Base-by-base conservation (phyloP, 768 basidiomycete genomes). In the Pisolithus albus region DNA sequence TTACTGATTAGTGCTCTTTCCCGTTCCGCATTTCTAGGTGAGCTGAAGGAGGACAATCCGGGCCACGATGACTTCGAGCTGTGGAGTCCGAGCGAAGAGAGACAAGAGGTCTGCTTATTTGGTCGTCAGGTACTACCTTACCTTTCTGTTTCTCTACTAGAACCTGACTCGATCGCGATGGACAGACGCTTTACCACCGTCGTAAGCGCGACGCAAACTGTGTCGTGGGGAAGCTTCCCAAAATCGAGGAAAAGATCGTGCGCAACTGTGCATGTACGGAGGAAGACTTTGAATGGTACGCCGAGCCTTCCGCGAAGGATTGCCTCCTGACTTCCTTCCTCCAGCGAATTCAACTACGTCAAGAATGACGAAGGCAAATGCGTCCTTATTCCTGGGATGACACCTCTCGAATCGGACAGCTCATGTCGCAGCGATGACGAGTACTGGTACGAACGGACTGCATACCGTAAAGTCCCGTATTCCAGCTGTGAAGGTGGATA, bases 201-300 rank as follows among this genome's bases (percentile, higher is more conserved):
- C 83, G 95, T 18, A 75, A 79, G 30, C 82, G 95, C 6, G 75
- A 89, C 24, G 72, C 75, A 0, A 84, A 90, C 55, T 99, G 96
- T 59, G 80, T 86, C 30, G 84, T 99, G 8, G 96, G 96, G 5
- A 72, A 84, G 44, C 78, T 73, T 54, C 73, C 62, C 42, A 88
- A 80, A 69, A 70, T 72, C 41, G 61, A 66, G 18, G 75, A 77
- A 23, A 75, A 72, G 34, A 61, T 87, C 28, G 78, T 84, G 19
- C 70, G 76, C 37, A 85, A 87, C 50, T 99, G 96, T 61, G 65
- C 77, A 0, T 98, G 96, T 60, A 69, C 72, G 0, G 57, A 65
- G 10, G 73, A 75, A 0, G 96, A 99, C 70, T 98, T 98, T 64
- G 96, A 99, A 72, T 99, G 96, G 95, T 93, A 52, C 51, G 84